Percentiles rank a stretch among this genome's conserved stretches.
Conservation (phyloP, 176 grass and related monocot species). For the Cocos nucifera region DNA sequence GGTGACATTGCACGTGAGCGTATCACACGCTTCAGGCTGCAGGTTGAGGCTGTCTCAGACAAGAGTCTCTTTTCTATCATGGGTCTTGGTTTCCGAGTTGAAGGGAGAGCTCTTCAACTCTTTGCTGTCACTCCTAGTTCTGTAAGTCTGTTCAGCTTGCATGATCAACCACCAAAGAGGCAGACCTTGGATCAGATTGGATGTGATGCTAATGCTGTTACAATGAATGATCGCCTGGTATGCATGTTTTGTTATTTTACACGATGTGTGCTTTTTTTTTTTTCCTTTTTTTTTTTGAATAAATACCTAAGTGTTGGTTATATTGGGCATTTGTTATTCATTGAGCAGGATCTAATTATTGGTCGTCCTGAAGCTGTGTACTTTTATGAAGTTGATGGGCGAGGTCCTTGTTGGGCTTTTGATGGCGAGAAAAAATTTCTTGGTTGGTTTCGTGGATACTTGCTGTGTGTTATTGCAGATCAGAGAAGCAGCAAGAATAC, state of each 20-base stretch:
- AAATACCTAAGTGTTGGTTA: too few species aligned
- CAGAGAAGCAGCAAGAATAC: conserved; percentile 60
- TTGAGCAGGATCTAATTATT: conserved; percentile 77
- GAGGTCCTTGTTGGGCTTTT: conserved; percentile 98
- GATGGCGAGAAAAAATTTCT: conserved; percentile 92
- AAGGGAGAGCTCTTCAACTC: conserved; percentile 67
- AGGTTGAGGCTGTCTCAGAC: conserved; percentile 47
- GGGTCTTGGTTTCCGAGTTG: conserved; percentile 75
- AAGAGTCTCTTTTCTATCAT: conserved; percentile 36
- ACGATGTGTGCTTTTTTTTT: too few species aligned
- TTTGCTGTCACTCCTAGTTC: conserved; percentile 78
- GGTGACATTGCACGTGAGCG: conserved; percentile 85
- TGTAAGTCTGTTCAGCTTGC: conserved; percentile 72
- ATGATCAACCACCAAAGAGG: conserved; percentile 69
- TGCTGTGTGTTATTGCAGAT: conserved; percentile 81
- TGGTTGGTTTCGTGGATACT: conserved; percentile 93
- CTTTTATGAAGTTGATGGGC: conserved; percentile 88
- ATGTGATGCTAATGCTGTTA: conserved; percentile 58
- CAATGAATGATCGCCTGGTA: conserved; percentile 91
- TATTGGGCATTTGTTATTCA: not conserved
- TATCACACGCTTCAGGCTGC: conserved; percentile 87
- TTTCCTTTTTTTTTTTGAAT: too few species aligned
- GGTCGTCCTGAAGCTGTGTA: conserved; percentile 94
- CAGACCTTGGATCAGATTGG: conserved; percentile 88
- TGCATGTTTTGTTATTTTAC: not conserved